A percentile compares a stretch with the other conserved stretches of the same genome.
These are phyloP conservation scores for Euphorbia corollata DNA, from an alignment of 441 rosid genomes.

Conservation along the genomic window DNA sequence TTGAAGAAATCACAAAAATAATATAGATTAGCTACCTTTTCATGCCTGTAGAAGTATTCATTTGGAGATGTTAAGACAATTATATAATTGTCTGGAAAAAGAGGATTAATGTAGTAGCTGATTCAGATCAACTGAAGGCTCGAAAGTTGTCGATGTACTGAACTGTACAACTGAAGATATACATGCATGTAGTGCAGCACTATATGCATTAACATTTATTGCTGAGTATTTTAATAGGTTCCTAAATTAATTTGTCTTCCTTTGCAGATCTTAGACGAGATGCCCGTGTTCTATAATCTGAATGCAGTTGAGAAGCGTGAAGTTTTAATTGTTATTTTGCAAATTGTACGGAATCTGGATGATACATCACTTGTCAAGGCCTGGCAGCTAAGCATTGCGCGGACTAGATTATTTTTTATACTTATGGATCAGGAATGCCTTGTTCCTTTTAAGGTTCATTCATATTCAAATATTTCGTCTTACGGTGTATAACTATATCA, in stretches of 20 bases:
- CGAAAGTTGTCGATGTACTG: not conserved
- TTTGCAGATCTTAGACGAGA: conserved; percentile 97
- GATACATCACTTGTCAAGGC: conserved; percentile 86
- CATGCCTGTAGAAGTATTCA: not conserved
- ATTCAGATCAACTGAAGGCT: not conserved
- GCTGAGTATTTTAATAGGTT: not conserved
- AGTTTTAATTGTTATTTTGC: conserved; percentile 80
- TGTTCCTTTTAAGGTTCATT: conserved; percentile 82
- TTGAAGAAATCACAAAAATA: not conserved
- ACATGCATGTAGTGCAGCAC: not conserved
- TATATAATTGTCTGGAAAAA: too few species aligned
- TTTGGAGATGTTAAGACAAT: not conserved
- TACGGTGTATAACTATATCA: too few species aligned
- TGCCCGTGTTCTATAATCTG: conserved; percentile 98
- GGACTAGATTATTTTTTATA: conserved; percentile 93
- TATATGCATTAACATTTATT: not conserved
- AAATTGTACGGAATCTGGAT: conserved; percentile 95
- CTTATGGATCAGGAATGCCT: conserved; percentile 98
- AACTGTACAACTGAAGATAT: not conserved
- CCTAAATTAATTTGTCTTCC: conserved; percentile 8
- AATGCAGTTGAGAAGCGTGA: conserved; percentile 96
- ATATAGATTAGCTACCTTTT: not conserved
- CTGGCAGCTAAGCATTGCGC: conserved; percentile 99
- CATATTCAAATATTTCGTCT: conserved; percentile 20
- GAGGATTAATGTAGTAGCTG: not conserved